Base-by-base conservation (phyloP, 2,329 filamentous ascomycete genomes). In the Fusarium globosum region DNA sequence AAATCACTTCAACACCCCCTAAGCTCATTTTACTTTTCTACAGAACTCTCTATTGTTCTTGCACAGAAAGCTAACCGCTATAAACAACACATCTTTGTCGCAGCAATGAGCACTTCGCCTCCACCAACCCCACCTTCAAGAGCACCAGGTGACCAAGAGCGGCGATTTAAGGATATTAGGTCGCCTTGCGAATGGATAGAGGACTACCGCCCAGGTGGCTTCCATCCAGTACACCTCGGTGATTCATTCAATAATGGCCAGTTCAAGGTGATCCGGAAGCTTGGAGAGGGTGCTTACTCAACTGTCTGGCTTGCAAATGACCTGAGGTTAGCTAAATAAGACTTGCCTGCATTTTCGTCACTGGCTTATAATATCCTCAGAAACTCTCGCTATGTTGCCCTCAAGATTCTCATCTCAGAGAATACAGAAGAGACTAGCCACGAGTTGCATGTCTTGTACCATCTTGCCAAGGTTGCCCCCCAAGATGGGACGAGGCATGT, bases 251-350 rank as follows among this genome's bases (percentile, higher is more conserved):
- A 59, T 6, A 61, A 81, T 60, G 81, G 78, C 26, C 81, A 83
- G 39, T 88, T 87, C 70, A 80, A 80, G 60, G 76, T 86, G 43
- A 73, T 84, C 42, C 80, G 84, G 53, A 87, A 87, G 73, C 77
- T 87, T 39, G 85, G 85, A 43, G 83, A 80, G 41, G 85, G 86
- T 33, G 81, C 81, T 7, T 85, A 77, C 69, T 85, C 84, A 6
- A 87, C 85, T 1, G 84, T 86, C 26, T 87, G 85, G 86, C 80
- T 86, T 46, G 85, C 82, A 30, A 75, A 58, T 42, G 81, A 83
- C 11, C 11, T 28, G 0, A 60, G 4, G 78, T 81, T n/a, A 73
- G 80, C 48, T 74, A 75, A 23, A 38, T 15, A 5, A 13, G 10
- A 15, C 35, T 11, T 18, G 2, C 11, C 11, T 6, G 1, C 2